Conservation (phyloP, 2,329 filamentous ascomycete genomes). For the Cryphonectria carpinicola region DNA sequence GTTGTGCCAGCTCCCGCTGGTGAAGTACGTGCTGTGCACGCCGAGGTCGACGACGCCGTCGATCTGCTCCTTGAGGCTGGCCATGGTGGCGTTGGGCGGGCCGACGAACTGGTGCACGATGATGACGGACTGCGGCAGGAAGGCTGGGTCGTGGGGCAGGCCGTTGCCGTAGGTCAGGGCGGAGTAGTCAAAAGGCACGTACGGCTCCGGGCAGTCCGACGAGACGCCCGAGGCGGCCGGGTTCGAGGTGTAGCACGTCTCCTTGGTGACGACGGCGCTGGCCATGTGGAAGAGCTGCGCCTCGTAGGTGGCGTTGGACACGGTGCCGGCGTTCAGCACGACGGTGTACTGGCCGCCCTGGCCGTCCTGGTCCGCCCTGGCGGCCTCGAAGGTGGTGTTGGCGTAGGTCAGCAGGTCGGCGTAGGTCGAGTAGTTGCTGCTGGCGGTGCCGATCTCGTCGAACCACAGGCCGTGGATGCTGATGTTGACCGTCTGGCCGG, state of each 20-base stretch:
- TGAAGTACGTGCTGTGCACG: constrained; percentile 31
- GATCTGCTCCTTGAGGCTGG: constrained; percentile 29
- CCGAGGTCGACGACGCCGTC: constrained; percentile 22
- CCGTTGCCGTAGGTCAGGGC: constrained; percentile 20
- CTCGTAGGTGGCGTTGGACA: constrained; percentile 42
- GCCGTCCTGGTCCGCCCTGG: background rate
- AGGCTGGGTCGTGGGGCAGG: constrained; percentile 26
- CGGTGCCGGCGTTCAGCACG: constrained; percentile 28
- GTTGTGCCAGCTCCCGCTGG: constrained; percentile 31
- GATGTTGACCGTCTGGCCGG: constrained; percentile 25
- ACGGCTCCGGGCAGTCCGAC: constrained; percentile 27
- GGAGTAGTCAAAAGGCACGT: constrained; percentile 23
- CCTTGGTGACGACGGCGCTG: constrained; percentile 30
- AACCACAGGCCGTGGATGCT: constrained; percentile 31
- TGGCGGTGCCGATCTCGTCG: constrained; percentile 27
- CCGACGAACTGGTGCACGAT: constrained; percentile 31
- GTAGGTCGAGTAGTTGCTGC: constrained; percentile 16
- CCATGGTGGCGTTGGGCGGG: constrained; percentile 23
- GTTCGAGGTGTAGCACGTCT: constrained; percentile 30
- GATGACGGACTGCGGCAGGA: constrained; percentile 26
- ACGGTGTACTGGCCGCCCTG: constrained; percentile 20
- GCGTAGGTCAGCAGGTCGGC: constrained; percentile 24
- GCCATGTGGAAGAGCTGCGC: constrained; percentile 38
- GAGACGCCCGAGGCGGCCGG: constrained; percentile 12
- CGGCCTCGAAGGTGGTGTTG: constrained; percentile 23